Evolutionary conservation across 163 green algal species (phyloP).

Genomic region (Smithsoniella earleae): DNA sequence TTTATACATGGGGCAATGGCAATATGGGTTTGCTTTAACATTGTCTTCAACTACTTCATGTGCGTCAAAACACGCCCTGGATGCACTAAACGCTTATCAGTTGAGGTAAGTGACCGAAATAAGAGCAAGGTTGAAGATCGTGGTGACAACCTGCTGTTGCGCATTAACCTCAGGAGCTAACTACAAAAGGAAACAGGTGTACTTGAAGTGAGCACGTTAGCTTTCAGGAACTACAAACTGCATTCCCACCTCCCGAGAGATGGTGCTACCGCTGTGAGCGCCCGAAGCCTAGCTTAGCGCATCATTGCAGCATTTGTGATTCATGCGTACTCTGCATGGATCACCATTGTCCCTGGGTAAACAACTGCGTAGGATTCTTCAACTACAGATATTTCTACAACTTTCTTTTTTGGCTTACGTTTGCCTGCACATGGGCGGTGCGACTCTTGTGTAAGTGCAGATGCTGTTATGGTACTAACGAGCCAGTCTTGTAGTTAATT

Average conservation of each 20-base stretch:
- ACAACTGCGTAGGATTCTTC: conserved; percentile 54
- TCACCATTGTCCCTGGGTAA: conserved; percentile 62
- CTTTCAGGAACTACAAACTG: conserved; percentile 33
- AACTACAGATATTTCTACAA: conserved; percentile 67
- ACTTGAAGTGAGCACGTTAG: conserved; percentile 32
- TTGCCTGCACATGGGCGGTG: conserved; percentile 37
- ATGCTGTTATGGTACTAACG: too few species aligned
- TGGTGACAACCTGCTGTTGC: too few species aligned
- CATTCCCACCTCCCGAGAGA: conserved; percentile 39
- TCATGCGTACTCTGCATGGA: conserved; percentile 40
- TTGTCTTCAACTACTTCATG: conserved; percentile 48
- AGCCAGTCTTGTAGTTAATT: too few species aligned
- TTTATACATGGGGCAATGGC: conserved; percentile 29
- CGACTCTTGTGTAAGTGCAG: too few species aligned
- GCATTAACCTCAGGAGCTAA: too few species aligned
- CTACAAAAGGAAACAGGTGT: too few species aligned
- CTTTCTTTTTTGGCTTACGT: conserved; percentile 52
- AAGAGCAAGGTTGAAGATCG: too few species aligned
- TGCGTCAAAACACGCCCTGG: conserved; percentile 42
- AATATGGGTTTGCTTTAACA: conserved; percentile 46
- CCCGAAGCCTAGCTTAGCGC: conserved; percentile 42
- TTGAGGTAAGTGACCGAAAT: too few species aligned
- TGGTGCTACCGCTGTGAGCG: conserved; percentile 48
- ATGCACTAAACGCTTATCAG: conserved; percentile 36
- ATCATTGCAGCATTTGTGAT: conserved; percentile 53